phyloP scores from a whole-genome alignment of 371 early-diverging fungal species.

The Mucor indicus region DNA sequence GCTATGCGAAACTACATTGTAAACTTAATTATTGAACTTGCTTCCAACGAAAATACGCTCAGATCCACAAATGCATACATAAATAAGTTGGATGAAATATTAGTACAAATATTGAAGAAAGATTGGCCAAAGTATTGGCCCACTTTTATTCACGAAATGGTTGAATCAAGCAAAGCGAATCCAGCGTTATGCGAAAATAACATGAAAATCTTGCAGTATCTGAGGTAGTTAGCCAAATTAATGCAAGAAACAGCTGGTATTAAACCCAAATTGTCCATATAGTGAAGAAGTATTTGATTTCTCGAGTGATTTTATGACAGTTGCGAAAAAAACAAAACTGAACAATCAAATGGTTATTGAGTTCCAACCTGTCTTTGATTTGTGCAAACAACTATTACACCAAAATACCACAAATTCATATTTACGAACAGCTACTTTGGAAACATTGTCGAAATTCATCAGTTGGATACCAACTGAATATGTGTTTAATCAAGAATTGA shows the following conservation, averaged over 20 bases:
- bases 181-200: slow-evolving; percentile 96
- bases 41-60: slow-evolving; percentile 72
- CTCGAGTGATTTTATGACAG: slow-evolving; percentile 91
- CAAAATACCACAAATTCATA: slow-evolving; percentile 62
- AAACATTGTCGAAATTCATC: slow-evolving; percentile 59
- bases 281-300: slow-evolving; percentile 97
- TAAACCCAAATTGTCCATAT: neutral
- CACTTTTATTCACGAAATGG: slow-evolving; percentile 94
- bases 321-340: slow-evolving; percentile 79
- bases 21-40: slow-evolving; percentile 71
- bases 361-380: slow-evolving; percentile 88
- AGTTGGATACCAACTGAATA: slow-evolving; percentile 25
- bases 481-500: slow-evolving; percentile 12
- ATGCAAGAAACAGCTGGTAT: too few relatives aligned
- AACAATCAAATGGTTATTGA: slow-evolving; percentile 91
- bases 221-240: slow-evolving; percentile 56
- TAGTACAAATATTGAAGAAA: slow-evolving; percentile 97
- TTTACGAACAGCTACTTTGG: slow-evolving; percentile 81
- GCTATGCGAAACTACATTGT: slow-evolving; percentile 90
- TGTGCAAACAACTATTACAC: slow-evolving; percentile 89
- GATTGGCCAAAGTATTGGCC: slow-evolving; percentile 99
- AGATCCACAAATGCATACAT: slow-evolving; percentile 65
- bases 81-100: slow-evolving; percentile 83
- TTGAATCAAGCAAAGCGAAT: slow-evolving; percentile 80
- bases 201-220: slow-evolving; percentile 91